Evolutionary conservation across 305 asterid genomes (phyloP), one percentile per base, ranked within the genome.

Genomic region (Withania somnifera): DNA sequence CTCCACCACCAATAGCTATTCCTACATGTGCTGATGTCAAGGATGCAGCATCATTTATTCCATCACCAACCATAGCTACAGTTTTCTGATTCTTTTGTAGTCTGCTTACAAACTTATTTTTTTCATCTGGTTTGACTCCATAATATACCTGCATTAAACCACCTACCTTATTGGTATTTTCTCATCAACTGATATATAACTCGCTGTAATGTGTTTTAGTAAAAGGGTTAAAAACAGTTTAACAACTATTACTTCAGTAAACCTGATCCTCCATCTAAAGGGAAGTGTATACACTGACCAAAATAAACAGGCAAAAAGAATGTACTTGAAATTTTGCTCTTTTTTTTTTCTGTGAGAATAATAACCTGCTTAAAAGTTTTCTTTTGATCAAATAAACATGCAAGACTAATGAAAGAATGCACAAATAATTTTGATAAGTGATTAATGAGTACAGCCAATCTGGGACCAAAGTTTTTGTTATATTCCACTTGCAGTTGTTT

Each of bases 21-120:
- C 99, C 99, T 32, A 96, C 98, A 83, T 96, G 95, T 32, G 99
- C 92, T 82, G 93, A 86, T 85, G 99, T 98, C 84, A 96, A 86
- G 83, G 99, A 98, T 86, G 98, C 99, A 82, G 98, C 95, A 83
- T 96, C 99, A 86, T 96, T 96, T 76, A 96, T 94, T 82, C 99
- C 99, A 84, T 96, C 99, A 60, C 99, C 99, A 76, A 96, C 99
- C 99, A 96, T 96, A 85, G 99, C 98, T 53, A 94, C 99, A 86
- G 93, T 78, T 60, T 90, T 88, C 84, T 88, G 90, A 81, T 88
- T 89, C 79, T 88, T 88, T 91, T 90, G 93, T 83, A 96, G 97
- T 86, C 83, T 85, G 85, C 86, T 87, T 60, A 96, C 90, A 82
- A 96, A 96, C 84, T 84, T 90, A 88, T 88, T 94, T 78, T 96